These are phyloP conservation scores for Dictyostelium citrinum DNA, from an alignment of 78 protist genomes.

Conservation along the genomic window DNA sequence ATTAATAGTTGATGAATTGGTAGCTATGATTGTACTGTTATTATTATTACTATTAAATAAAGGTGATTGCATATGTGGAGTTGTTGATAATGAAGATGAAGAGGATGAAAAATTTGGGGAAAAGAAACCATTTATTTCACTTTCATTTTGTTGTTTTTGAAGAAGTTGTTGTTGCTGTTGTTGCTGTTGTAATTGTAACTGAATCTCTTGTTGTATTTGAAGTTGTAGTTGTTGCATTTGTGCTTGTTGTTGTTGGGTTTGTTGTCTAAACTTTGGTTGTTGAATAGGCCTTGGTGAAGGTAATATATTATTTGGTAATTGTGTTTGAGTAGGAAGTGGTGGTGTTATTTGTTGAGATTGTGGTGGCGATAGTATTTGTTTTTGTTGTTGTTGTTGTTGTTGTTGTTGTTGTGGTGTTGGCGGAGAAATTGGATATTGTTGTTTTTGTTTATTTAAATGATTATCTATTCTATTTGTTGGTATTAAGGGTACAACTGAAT, in stretches of 20 bases:
- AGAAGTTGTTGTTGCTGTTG: neutral
- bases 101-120: neutral
- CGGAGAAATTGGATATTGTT: neutral
- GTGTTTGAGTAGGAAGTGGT: neutral
- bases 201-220: neutral
- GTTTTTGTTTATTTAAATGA: neutral
- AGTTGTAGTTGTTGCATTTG: neutral
- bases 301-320: neutral
- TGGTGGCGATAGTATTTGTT: neutral
- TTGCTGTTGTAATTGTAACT: neutral
- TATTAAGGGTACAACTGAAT: neutral
- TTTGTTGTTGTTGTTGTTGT: neutral
- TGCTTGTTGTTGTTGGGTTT: neutral
- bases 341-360: neutral
- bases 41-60: neutral
- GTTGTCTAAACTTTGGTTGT: neutral
- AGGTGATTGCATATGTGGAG: neutral
- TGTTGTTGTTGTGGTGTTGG: neutral
- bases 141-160: neutral
- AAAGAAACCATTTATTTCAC: neutral
- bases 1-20: neutral
- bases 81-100: neutral
- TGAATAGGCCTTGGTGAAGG: slow-evolving; percentile 3
- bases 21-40: neutral
- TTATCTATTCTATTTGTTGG: neutral